These are phyloP conservation scores for Dactylonectria macrodidyma DNA, from an alignment of 2,329 filamentous ascomycete species.

Conservation along the genomic window DNA sequence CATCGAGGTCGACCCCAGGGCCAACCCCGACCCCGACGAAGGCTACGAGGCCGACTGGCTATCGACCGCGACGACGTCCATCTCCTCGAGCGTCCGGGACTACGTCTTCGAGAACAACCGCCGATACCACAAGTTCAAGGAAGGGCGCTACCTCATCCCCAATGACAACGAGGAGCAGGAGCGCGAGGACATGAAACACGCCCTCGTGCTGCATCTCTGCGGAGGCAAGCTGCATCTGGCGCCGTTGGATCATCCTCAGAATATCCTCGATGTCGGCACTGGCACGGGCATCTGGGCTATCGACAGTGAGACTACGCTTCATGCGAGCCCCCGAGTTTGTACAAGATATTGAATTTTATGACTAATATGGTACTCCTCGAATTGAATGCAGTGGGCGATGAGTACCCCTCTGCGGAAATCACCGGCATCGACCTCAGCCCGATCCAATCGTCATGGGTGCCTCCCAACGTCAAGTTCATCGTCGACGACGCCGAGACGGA, in stretches of 20 bases:
- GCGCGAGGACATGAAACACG: constrained; percentile 19
- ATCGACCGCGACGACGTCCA: constrained; percentile 6
- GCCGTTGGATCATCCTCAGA: constrained; percentile 16
- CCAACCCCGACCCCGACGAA: neutral
- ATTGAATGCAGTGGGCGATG: constrained; percentile 11
- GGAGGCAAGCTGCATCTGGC: constrained; percentile 9
- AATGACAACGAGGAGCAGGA: constrained; percentile 17
- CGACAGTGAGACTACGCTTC: constrained; percentile 4
- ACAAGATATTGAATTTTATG: neutral
- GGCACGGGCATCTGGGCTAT: constrained; percentile 19
- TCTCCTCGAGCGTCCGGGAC: constrained; percentile 10
- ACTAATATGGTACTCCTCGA: neutral
- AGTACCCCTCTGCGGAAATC: constrained; percentile 13
- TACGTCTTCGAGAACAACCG: constrained; percentile 13
- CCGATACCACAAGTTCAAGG: constrained; percentile 19
- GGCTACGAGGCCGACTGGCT: neutral
- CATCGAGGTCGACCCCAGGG: neutral
- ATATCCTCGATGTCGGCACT: constrained; percentile 15
- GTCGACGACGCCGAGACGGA: constrained; percentile 16
- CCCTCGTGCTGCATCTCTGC: constrained; percentile 6
- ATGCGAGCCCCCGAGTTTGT: neutral
- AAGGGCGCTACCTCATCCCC: constrained; percentile 16
- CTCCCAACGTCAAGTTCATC: constrained; percentile 10
- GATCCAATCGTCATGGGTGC: constrained; percentile 13
- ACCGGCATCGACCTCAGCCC: constrained; percentile 7